Evolutionary conservation across 2,329 filamentous ascomycete genomes (phyloP).

Genomic region (Aspergillus sp.): DNA sequence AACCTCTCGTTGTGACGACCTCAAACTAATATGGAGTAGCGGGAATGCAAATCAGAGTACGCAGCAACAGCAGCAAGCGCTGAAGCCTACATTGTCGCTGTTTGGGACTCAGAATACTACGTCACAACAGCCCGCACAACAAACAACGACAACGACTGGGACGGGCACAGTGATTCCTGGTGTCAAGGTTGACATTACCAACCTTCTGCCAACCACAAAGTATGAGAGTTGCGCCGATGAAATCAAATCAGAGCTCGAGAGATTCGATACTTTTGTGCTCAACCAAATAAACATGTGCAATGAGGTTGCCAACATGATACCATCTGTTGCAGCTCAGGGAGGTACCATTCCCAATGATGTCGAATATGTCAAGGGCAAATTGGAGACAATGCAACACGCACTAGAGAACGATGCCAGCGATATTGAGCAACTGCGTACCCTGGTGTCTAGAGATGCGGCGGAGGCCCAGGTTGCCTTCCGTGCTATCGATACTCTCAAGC

Average conservation of each 20-base stretch:
- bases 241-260: constrained; percentile 76
- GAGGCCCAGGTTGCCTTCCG: constrained; percentile 74
- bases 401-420: constrained; percentile 66
- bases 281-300: constrained; percentile 75
- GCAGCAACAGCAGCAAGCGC: constrained; percentile 51
- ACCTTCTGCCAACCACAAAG: constrained; percentile 82
- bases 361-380: constrained; percentile 63
- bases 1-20: neutral
- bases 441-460: constrained; percentile 68
- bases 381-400: constrained; percentile 66
- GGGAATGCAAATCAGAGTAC: constrained; percentile 32
- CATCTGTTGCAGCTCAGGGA: constrained; percentile 66
- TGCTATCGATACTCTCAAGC: constrained; percentile 73
- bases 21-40: constrained; percentile 10
- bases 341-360: constrained; percentile 69
- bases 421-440: constrained; percentile 60
- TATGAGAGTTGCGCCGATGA: constrained; percentile 88
- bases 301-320: constrained; percentile 73
- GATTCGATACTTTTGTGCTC: constrained; percentile 79
- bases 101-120: constrained; percentile 42
- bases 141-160: constrained; percentile 37
- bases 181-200: constrained; percentile 77
- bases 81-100: constrained; percentile 50
- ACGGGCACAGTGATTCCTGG: constrained; percentile 60
- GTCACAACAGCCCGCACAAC: constrained; percentile 37